These are phyloP conservation scores for Salix caprea DNA, from an alignment of 345 rosid species.

Conservation along the genomic window DNA sequence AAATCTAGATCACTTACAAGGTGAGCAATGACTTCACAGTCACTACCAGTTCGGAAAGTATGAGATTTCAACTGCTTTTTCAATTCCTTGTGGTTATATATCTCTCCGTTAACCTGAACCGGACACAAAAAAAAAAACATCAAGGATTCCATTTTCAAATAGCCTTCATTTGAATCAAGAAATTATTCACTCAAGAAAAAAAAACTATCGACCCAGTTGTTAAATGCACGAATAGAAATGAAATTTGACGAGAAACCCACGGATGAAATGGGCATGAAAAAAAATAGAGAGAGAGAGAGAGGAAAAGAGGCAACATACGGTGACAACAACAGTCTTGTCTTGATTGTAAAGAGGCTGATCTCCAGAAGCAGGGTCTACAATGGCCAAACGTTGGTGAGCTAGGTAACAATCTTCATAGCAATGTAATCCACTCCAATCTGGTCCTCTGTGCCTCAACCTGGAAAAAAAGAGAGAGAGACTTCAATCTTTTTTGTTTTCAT, in stretches of 20 bases:
- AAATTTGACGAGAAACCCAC: neutral
- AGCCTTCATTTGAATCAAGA: neutral
- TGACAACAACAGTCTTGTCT: constrained; percentile 65
- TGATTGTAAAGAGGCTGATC: constrained; percentile 83
- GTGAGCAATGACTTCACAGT: constrained; percentile 86
- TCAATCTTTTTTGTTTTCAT: neutral
- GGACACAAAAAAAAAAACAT: neutral
- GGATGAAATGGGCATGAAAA: neutral
- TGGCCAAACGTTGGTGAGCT: constrained; percentile 78
- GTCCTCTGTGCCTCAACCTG: constrained; percentile 76
- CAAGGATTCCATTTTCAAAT: neutral
- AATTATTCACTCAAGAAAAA: neutral
- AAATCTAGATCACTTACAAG: constrained; percentile 51
- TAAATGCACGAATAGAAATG: neutral
- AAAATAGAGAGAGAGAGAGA: neutral
- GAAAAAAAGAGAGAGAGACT: too few relatives aligned
- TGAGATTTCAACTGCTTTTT: constrained; percentile 55
- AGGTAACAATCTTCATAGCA: constrained; percentile 63
- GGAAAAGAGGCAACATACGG: constrained; percentile 36
- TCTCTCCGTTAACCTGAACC: constrained; percentile 78
- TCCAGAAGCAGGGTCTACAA: constrained; percentile 78
- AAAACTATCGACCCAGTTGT: neutral
- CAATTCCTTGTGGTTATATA: constrained; percentile 70
- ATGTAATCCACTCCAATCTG: constrained; percentile 83
- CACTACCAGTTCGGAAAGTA: constrained; percentile 72